Evolutionary conservation across 108 stramenopile species (phyloP), one percentile per base, ranked within the genome.

Genomic region (Tribonema minus): DNA sequence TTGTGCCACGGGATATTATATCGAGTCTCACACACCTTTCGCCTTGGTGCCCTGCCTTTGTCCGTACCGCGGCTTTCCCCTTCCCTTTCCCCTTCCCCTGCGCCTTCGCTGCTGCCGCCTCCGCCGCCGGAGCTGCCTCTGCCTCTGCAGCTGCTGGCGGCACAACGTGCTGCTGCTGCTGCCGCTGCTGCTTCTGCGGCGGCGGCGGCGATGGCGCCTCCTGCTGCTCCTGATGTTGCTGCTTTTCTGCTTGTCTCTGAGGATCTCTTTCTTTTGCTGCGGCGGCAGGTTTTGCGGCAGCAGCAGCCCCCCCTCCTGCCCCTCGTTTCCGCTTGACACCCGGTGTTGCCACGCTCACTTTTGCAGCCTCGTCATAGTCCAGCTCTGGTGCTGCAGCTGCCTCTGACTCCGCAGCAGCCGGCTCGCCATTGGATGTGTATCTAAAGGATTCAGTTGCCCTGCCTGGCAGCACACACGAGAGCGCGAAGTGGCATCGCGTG

Each of bases 331-430:
- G 67, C 41, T 28, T 54, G 39, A 23, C 30, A 20, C 32, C 58
- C 58, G 69, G 69, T 0, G 69, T 70, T 4, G 31, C 31, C 35
- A 58, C 58, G 6, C 20, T 58, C 27, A 70, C 26, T 1, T 70
- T 36, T 3, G 54, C 33, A 23, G 58, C 69, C 7, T 70, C 69
- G 3, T 70, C 69, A 35, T 70, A 70, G 58, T 58, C 35, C 34
- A 70, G 35, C n/a, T n/a, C 37, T 36, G 30, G 29, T 31, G n/a
- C 9, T 12, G 12, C 30, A 7, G 32, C 61, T 31, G 28, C 61
- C 29, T 2, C 30, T 30, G 61, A 7, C 3, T 3, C 61, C 64
- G 1, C 35, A 33, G 23, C 35, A 4, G 23, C 3, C 28, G 9
- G 5, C 28, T 28, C 0, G 4, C 40, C 41, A 40, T 31, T 30